phyloP scores from a whole-genome alignment of 768 basidiomycete species.

The Cyclocybe aegerita region DNA sequence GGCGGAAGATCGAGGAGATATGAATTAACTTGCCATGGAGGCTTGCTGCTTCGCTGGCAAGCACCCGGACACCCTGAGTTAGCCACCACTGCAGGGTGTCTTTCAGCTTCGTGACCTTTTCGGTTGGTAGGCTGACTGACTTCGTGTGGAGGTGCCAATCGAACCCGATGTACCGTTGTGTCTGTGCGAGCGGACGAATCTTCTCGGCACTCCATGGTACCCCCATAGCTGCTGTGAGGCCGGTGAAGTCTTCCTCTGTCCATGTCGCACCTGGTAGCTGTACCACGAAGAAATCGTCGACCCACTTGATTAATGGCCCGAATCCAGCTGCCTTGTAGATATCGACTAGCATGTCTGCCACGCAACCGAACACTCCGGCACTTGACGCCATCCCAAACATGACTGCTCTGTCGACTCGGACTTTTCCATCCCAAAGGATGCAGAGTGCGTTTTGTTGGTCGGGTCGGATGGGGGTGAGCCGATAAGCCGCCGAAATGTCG shows the following conservation, averaged over 20 bases:
- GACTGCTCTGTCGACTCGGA: conserved; percentile 32
- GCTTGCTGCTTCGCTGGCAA: conserved; percentile 19
- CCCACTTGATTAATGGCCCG: conserved; percentile 15
- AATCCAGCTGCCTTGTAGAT: conserved; percentile 20
- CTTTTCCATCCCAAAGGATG: conserved; percentile 28
- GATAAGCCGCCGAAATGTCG: conserved; percentile 38
- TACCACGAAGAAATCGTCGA: conserved; percentile 29
- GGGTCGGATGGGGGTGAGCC: conserved; percentile 32
- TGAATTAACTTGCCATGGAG: conserved; percentile 37
- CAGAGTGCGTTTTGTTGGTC: conserved; percentile 29
- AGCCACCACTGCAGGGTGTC: neutral
- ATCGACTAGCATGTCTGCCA: conserved; percentile 29
- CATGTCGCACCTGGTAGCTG: neutral
- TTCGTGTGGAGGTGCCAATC: conserved; percentile 10
- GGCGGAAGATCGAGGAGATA: conserved; percentile 22
- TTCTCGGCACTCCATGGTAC: conserved; percentile 17
- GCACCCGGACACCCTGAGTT: conserved; percentile 17
- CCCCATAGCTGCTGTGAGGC: conserved; percentile 3
- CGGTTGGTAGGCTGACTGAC: conserved; percentile 19
- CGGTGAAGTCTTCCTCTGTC: conserved; percentile 19
- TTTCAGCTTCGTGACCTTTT: conserved; percentile 9
- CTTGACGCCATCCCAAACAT: conserved; percentile 28
- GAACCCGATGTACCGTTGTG: conserved; percentile 14
- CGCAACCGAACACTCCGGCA: conserved; percentile 28
- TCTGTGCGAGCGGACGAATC: neutral